A percentile compares a stretch with the other conserved stretches of the same genome.
phyloP scores from a whole-genome alignment of 371 early-diverging fungal genomes.

The Saksenaea oblongispora region DNA sequence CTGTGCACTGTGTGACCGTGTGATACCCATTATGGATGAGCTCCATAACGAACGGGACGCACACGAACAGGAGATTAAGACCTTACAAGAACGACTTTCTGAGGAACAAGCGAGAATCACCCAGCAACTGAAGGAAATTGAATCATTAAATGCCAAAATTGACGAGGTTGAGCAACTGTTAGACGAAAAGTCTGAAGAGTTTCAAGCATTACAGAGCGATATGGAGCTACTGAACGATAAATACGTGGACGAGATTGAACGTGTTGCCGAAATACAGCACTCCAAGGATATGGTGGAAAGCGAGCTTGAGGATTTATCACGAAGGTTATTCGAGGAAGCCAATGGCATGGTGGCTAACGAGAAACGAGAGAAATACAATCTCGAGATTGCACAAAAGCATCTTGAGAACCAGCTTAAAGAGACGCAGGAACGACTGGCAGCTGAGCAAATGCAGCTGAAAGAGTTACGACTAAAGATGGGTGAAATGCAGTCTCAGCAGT shows the following conservation, averaged over 20 bases:
- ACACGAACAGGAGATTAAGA: constrained; percentile 47
- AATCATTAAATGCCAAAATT: constrained; percentile 39
- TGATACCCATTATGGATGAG: constrained; percentile 54
- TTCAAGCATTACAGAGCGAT: constrained; percentile 53
- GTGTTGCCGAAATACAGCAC: constrained; percentile 87
- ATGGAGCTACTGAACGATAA: constrained; percentile 65
- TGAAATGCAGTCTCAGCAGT: constrained; percentile 39
- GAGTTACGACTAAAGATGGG: constrained; percentile 76
- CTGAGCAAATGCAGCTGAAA: constrained; percentile 77
- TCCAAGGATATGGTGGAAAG: constrained; percentile 88
- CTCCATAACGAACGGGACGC: constrained; percentile 47
- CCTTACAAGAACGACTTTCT: constrained; percentile 40
- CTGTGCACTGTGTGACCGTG: constrained; percentile 59
- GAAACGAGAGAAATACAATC: constrained; percentile 63
- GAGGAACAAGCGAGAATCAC: constrained; percentile 49
- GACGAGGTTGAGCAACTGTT: constrained; percentile 48
- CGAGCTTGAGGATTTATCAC: constrained; percentile 90
- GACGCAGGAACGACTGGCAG: constrained; percentile 65
- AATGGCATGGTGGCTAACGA: constrained; percentile 92
- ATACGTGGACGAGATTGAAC: constrained; percentile 85
- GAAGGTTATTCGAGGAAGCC: constrained; percentile 90
- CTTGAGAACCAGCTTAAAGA: constrained; percentile 68
- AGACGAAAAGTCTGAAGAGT: constrained; percentile 47
- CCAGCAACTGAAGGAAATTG: constrained; percentile 43
- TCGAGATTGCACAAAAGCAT: constrained; percentile 59